Conservation (phyloP, 495 filamentous ascomycete species). For the Aspergillus cavernicola region DNA sequence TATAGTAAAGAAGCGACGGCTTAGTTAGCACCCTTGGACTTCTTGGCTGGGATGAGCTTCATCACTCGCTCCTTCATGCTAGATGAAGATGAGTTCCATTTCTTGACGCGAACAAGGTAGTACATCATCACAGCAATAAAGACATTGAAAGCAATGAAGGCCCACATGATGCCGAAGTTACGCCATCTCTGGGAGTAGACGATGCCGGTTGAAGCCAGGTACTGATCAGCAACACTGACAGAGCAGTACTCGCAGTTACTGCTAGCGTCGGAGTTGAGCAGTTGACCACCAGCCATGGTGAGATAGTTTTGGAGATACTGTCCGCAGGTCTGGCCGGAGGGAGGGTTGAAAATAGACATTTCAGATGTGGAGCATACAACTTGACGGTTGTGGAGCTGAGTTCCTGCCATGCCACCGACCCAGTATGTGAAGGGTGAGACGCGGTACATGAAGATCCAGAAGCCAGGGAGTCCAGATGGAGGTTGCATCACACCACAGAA, state of each 20-base stretch:
- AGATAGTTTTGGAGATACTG: slow-evolving; percentile 36
- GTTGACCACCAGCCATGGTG: slow-evolving; percentile 24
- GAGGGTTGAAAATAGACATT: slow-evolving; percentile 47
- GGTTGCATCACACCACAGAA: slow-evolving; percentile 66
- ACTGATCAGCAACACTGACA: slow-evolving; percentile 53
- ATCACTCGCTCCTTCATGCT: too few relatives aligned
- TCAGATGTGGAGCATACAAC: slow-evolving; percentile 54
- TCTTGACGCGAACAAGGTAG: too few relatives aligned
- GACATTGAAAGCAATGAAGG: slow-evolving; percentile 66
- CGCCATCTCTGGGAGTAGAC: slow-evolving; percentile 59
- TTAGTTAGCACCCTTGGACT: too few relatives aligned
- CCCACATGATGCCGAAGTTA: slow-evolving; percentile 60
- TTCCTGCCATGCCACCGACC: slow-evolving; percentile 53
- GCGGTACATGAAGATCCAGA: slow-evolving; percentile 85
- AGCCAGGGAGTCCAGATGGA: slow-evolving; percentile 58
- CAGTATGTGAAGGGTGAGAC: slow-evolving; percentile 71
- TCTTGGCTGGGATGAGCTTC: too few relatives aligned
- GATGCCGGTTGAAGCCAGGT: slow-evolving; percentile 46
- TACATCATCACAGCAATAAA: slow-evolving; percentile 59
- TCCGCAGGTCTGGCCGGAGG: slow-evolving; percentile 45
- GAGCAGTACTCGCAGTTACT: slow-evolving; percentile 57
- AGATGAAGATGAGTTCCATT: too few relatives aligned
- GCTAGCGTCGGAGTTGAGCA: slow-evolving; percentile 44
- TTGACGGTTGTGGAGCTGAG: slow-evolving; percentile 38
- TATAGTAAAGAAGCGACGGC: too few relatives aligned